Conservation (phyloP, 139 green algal species). For the Tetradesmus lagerheimii region DNA sequence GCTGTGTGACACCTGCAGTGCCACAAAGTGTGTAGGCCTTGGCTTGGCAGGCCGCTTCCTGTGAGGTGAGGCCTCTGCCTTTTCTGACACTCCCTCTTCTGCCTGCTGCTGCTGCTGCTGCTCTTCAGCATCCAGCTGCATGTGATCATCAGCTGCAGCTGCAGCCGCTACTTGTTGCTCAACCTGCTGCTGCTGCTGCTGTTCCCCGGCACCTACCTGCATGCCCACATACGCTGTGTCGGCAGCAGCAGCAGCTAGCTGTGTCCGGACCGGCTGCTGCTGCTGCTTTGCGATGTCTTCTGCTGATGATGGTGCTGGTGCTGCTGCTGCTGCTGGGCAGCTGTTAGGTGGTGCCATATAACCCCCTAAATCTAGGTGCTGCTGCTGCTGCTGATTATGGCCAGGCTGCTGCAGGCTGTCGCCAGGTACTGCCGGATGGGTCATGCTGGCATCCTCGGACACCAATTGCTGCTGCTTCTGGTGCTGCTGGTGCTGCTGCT, state of each 20-base stretch:
- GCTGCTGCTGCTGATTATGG: background rate
- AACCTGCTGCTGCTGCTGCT: slow-evolving; percentile 4
- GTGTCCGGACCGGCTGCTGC: background rate
- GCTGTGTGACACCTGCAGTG: slow-evolving; percentile 40
- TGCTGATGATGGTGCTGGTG: slow-evolving; percentile 15
- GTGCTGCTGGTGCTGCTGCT: background rate
- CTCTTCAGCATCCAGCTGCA: background rate
- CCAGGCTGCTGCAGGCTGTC: too few relatives aligned
- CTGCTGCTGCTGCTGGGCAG: background rate
- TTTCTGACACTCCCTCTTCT: background rate
- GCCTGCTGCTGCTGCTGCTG: background rate
- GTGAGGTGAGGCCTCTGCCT: background rate
- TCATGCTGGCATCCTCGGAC: background rate
- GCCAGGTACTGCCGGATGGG: too few relatives aligned
- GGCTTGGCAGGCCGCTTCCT: slow-evolving; percentile 7
- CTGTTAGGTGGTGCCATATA: background rate
- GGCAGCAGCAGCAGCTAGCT: background rate
- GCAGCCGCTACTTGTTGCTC: background rate
- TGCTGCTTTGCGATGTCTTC: background rate
- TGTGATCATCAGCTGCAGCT: background rate
- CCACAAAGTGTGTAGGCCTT: slow-evolving; percentile 25
- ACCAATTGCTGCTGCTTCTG: background rate
- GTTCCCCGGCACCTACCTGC: too few relatives aligned
- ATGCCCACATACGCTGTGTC: too few relatives aligned
- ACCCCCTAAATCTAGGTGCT: background rate